These are phyloP conservation scores for Rubus idaeus DNA, from an alignment of 306 rosid genomes.

Conservation along the genomic window DNA sequence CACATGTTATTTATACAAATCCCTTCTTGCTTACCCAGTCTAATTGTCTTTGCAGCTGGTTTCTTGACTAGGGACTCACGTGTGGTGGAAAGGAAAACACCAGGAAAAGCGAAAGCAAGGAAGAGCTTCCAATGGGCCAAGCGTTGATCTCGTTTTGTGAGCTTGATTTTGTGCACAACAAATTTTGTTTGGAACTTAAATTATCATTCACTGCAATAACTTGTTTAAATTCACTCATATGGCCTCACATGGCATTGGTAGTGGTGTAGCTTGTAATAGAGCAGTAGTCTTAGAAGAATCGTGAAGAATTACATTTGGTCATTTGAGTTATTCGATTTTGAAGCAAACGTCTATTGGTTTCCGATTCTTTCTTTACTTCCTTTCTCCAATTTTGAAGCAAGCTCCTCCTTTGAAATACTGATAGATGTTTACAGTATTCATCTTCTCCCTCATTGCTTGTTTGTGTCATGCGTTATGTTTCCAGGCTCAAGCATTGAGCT, in stretches of 20 bases:
- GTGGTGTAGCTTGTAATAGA: constrained; percentile 8
- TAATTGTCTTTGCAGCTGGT: constrained; percentile 54
- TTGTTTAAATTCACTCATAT: background rate
- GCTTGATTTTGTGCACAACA: constrained; percentile 15
- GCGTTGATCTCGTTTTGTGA: constrained; percentile 44
- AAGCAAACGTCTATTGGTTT: background rate
- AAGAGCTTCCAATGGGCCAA: constrained; percentile 99
- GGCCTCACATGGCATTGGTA: background rate
- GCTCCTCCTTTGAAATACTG: background rate
- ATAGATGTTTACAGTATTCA: background rate
- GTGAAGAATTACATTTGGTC: background rate
- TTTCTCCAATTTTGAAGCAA: background rate
- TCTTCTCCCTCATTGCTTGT: background rate
- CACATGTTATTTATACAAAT: background rate
- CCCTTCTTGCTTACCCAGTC: constrained; percentile 21
- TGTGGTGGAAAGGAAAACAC: constrained; percentile 95
- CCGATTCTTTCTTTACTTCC: background rate
- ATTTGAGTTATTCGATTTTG: background rate
- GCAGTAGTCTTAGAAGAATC: background rate
- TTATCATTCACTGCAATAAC: constrained; percentile 27
- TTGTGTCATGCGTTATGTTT: too few relatives aligned
- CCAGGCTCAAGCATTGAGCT: too few relatives aligned
- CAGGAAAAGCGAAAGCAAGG: constrained; percentile 97
- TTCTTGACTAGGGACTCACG: constrained; percentile 96
- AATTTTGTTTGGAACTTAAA: constrained; percentile 30